Conservation (phyloP, 768 basidiomycete species). For the Leccinum aurantiacum region DNA sequence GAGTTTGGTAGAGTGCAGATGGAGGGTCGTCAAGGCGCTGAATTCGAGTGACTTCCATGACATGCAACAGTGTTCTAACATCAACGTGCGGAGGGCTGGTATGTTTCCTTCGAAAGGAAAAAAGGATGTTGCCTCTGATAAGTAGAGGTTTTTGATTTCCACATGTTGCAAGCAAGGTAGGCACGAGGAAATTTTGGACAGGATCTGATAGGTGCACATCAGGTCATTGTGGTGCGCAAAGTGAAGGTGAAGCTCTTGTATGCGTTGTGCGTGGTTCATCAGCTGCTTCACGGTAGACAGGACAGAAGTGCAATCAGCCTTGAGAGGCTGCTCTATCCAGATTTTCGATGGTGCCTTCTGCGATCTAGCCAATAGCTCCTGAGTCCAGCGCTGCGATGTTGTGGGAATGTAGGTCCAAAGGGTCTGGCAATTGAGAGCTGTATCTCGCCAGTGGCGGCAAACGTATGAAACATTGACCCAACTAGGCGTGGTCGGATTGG, state of each 20-base stretch:
- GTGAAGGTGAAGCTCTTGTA: neutral
- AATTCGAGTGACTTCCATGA: neutral
- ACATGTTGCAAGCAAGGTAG: neutral
- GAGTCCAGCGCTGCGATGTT: slow-evolving; percentile 35
- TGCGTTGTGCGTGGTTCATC: neutral
- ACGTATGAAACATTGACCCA: neutral
- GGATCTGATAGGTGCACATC: neutral
- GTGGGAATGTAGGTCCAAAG: slow-evolving; percentile 16
- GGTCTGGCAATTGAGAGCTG: neutral
- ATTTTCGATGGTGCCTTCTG: slow-evolving; percentile 35
- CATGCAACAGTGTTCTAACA: neutral
- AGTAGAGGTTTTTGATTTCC: neutral
- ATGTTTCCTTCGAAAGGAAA: neutral
- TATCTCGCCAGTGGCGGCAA: neutral
- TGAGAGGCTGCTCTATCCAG: no score
- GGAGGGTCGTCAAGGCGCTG: slow-evolving; percentile 36
- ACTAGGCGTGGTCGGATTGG: neutral
- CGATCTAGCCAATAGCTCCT: no score
- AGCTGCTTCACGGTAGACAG: neutral
- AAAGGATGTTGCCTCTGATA: neutral
- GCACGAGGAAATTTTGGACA: neutral
- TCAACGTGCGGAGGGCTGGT: neutral
- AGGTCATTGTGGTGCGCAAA: neutral
- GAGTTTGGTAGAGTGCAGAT: slow-evolving; percentile 26
- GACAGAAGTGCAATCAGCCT: no score